Conservation (phyloP, 306 rosid species). For the apple (Malus domestica) region ASM211411v1 NC_041790.1:6245501-6246000, state of each 20-base stretch:
- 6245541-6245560: slow-evolving; percentile 86
- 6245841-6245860: slow-evolving; percentile 27
- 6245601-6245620: slow-evolving; percentile 78
- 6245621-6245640: slow-evolving; percentile 86
- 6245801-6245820: slow-evolving; percentile 11
- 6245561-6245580: slow-evolving; percentile 92
- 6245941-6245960: slow-evolving; percentile 7
- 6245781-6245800: not conserved
- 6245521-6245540: not conserved
- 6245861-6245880: slow-evolving; percentile 26
- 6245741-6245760: too few species aligned
- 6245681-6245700: slow-evolving; percentile 64
- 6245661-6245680: slow-evolving; percentile 98
- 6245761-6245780: too few species aligned
- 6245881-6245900: slow-evolving; percentile 14
- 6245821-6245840: slow-evolving; percentile 13
- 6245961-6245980: too few species aligned
- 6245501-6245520: not conserved
- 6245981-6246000: too few species aligned
- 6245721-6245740: not conserved
- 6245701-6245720: not conserved
- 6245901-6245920: slow-evolving; percentile 1
- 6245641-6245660: slow-evolving; percentile 98
- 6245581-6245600: slow-evolving; percentile 85
- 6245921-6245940: not conserved